Base-by-base conservation (phyloP, 2,329 filamentous ascomycete genomes). In the Periconia macrospinosa region DNA sequence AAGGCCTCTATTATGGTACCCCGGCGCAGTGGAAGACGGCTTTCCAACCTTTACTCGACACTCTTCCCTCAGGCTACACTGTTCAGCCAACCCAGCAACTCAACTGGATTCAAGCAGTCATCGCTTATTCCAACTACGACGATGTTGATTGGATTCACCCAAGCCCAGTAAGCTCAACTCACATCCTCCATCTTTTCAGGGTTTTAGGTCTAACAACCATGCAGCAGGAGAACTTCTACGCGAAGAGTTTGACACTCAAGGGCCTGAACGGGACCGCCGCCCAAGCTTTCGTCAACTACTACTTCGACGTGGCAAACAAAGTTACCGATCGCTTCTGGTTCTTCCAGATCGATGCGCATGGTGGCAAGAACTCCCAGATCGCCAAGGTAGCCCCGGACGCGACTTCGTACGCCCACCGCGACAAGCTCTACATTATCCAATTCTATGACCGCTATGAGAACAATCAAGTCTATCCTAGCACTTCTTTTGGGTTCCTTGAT, bases 401-500 rank as follows among this genome's bases (percentile, higher is more conserved):
- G 3, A 57, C 57, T 6, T 41, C 57, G 23, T 59, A 59, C 42
- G 43, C 52, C n/a, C 55, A 57, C 45, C 55, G 57, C 30, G 50
- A 57, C 45, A 52, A 53, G 45, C 47, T 55, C 5, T 56, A 54
- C 45, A 50, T 54, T 20, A 43, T 55, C 19, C 52, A 59, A 33
- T 57, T 59, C 44, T 57, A 59, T 50, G 54, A 57, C 41, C 54
- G 52, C 9, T 58, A 58, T 23, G 50, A 54, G 18, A 53, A 53
- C 41, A 49, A 52, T 35, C 30, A 55, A 43, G 54, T 48, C 1
- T 76, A 74, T 56, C 70, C 73, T 8, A 49, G 58, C 14, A 61
- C 67, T 51, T 71, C 71, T 10, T 67, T 72, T 41, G 50, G 52
- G 23, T 72, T 75, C 51, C 54, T 75, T 3, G 62, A 75, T 40